phyloP scores from a whole-genome alignment of 371 early-diverging fungal genomes.

The Mortierella polycephala region DNA sequence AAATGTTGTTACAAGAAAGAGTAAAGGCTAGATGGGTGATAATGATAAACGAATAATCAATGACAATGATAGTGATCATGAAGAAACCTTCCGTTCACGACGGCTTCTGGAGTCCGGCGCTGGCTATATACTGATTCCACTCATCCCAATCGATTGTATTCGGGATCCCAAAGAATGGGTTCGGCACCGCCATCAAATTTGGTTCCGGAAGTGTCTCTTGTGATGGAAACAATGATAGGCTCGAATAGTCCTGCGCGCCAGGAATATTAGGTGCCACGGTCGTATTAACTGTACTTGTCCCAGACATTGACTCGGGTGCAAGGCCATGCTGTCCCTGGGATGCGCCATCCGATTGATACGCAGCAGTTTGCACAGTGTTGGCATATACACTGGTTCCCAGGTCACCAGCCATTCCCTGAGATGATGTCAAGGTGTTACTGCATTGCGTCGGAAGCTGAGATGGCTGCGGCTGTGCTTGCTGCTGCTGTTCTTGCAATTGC shows the following conservation, averaged over 20 bases:
- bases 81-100: too few relatives aligned
- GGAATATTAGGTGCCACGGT: neutral
- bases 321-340: too few relatives aligned
- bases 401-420: neutral
- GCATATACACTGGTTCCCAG: neutral
- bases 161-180: slow-evolving; percentile 54
- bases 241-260: slow-evolving; percentile 30
- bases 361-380: too few relatives aligned
- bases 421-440: neutral
- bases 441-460: neutral
- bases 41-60: neutral
- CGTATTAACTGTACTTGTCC: neutral
- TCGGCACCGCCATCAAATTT: slow-evolving; percentile 35
- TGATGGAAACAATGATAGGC: slow-evolving; percentile 31
- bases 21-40: too few relatives aligned
- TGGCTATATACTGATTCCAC: slow-evolving; percentile 51
- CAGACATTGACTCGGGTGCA: too few relatives aligned
- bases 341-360: too few relatives aligned
- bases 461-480: slow-evolving; percentile 17
- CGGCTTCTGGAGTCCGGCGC: slow-evolving; percentile 42
- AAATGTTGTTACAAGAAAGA: too few relatives aligned
- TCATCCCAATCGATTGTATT: slow-evolving; percentile 55
- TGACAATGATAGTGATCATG: neutral
- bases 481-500: slow-evolving; percentile 35
- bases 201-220: slow-evolving; percentile 30